Conservation (phyloP, 23 red algal species). For the Cyanidiococcus yangmingshanensis region DNA sequence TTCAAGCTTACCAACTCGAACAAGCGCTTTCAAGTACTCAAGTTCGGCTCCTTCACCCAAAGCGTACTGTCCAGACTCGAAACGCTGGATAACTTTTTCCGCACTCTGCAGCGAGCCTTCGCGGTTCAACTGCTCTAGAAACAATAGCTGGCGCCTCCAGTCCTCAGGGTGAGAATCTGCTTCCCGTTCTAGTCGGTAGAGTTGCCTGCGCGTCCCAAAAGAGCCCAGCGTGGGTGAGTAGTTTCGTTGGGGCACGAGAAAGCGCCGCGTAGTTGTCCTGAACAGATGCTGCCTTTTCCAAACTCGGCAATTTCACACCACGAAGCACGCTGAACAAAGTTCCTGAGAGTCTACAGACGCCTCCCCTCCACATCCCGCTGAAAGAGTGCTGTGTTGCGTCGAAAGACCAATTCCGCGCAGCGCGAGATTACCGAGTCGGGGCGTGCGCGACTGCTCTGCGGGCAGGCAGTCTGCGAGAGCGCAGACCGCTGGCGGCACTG, state of each 20-base stretch:
- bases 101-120: neutral
- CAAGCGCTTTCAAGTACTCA: conserved; percentile 91
- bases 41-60: neutral
- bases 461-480: too few species aligned
- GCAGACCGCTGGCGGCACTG: too few species aligned
- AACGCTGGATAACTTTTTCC: conserved; percentile 16
- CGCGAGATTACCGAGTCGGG: too few species aligned
- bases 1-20: conserved; percentile 50
- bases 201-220: conserved; percentile 21
- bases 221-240: neutral
- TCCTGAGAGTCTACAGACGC: too few species aligned
- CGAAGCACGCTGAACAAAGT: too few species aligned
- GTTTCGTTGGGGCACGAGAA: neutral
- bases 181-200: conserved; percentile 46
- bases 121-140: neutral
- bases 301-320: too few species aligned
- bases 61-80: conserved; percentile 17
- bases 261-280: neutral
- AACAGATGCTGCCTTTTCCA: too few species aligned
- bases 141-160: neutral
- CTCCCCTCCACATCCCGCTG: too few species aligned
- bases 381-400: too few species aligned
- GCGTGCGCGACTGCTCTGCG: too few species aligned
- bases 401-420: too few species aligned
- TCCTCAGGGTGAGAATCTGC: conserved; percentile 32